These are phyloP conservation scores for Carallia pectinifolia DNA, from an alignment of 345 rosid genomes.

Conservation along the genomic window DNA sequence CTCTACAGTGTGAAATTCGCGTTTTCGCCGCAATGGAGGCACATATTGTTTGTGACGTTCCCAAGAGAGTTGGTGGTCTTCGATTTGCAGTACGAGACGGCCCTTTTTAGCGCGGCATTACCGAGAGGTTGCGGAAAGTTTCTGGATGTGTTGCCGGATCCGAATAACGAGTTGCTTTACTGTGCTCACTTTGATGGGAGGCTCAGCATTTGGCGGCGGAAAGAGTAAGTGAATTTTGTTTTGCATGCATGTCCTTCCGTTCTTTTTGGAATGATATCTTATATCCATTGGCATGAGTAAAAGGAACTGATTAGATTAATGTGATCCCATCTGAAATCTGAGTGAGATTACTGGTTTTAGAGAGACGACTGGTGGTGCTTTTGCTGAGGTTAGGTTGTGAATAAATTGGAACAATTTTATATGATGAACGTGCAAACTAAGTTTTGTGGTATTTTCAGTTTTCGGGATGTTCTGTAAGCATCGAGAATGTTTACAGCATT, in stretches of 20 bases:
- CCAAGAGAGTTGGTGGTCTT: constrained; percentile 88
- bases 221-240: constrained; percentile 51
- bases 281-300: too few relatives aligned
- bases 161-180: constrained; percentile 65
- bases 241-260: not conserved
- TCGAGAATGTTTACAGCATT: too few relatives aligned
- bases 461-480: too few relatives aligned
- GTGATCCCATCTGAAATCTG: too few relatives aligned
- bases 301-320: too few relatives aligned
- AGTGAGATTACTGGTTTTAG: too few relatives aligned
- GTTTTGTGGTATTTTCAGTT: too few relatives aligned
- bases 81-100: constrained; percentile 77
- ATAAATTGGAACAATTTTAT: too few relatives aligned
- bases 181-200: constrained; percentile 90
- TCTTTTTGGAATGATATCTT: not conserved
- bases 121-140: constrained; percentile 89
- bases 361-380: too few relatives aligned
- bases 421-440: too few relatives aligned
- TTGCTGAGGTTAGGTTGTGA: too few relatives aligned
- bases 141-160: constrained; percentile 87
- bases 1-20: constrained; percentile 61
- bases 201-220: constrained; percentile 89
- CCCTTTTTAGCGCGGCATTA: constrained; percentile 56
- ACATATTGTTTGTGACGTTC: constrained; percentile 69
- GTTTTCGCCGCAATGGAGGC: constrained; percentile 81